Conservation (phyloP, 106 monocot species). For the Acorus calamus region DNA sequence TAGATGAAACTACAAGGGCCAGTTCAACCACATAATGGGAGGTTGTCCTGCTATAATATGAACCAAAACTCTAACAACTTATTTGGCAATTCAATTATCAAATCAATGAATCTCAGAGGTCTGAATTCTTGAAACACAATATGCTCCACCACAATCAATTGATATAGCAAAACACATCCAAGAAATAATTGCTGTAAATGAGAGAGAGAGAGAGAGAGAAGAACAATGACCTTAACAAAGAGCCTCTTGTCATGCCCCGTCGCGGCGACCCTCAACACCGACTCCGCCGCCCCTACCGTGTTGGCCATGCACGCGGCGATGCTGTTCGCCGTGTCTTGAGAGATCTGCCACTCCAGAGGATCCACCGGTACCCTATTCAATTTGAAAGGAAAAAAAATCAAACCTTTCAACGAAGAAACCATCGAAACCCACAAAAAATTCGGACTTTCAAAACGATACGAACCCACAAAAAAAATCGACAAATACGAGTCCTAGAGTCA, state of each 20-base stretch:
- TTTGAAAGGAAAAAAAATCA: too few species aligned
- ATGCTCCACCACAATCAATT: too few species aligned
- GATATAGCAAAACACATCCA: too few species aligned
- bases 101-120: too few species aligned
- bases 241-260: slow-evolving; percentile 93
- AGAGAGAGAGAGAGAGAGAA: too few species aligned
- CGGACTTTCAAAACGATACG: background rate
- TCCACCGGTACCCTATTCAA: slow-evolving; percentile 99
- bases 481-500: background rate
- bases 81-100: too few species aligned
- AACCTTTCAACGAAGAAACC: background rate
- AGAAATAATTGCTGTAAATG: too few species aligned
- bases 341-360: slow-evolving; percentile 98
- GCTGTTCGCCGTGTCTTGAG: slow-evolving; percentile 74
- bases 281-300: slow-evolving; percentile 86
- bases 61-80: too few species aligned
- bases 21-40: too few species aligned
- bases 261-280: slow-evolving; percentile 91
- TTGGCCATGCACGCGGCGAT: slow-evolving; percentile 80
- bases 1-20: too few species aligned
- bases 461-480: background rate
- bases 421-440: background rate
- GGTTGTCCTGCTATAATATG: too few species aligned
- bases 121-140: too few species aligned
- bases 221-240: slow-evolving; percentile 71